A percentile compares a stretch with the other conserved stretches of the same genome.
Conservation (phyloP, 495 filamentous ascomycete genomes). For the Penicillium canariense region DNA sequence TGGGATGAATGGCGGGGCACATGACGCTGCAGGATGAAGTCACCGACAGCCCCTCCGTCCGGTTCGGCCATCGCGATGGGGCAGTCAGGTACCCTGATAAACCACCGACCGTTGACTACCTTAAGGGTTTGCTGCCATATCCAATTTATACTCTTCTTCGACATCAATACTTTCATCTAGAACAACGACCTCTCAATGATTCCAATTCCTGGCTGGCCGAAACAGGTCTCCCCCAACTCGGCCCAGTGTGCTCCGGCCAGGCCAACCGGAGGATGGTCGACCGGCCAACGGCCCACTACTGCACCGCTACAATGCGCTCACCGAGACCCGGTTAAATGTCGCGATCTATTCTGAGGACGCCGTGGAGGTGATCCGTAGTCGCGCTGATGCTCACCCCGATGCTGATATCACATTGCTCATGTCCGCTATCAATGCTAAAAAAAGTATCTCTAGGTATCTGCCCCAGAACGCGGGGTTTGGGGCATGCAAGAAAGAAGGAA, state of each 20-base stretch:
- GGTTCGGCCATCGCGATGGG: too few relatives aligned
- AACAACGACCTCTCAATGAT: background rate
- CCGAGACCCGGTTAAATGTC: slow-evolving; percentile 31
- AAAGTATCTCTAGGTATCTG: background rate
- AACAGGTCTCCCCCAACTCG: slow-evolving; percentile 16
- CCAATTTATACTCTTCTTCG: background rate
- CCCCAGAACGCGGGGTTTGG: background rate
- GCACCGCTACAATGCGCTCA: slow-evolving; percentile 24
- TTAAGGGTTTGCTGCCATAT: background rate
- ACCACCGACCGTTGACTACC: too few relatives aligned
- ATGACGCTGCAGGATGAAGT: slow-evolving; percentile 35
- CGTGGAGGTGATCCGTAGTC: too few relatives aligned
- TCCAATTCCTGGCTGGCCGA: background rate
- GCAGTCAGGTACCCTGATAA: too few relatives aligned
- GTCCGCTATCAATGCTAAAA: slow-evolving; percentile 8
- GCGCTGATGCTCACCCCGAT: background rate
- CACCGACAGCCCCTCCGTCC: too few relatives aligned
- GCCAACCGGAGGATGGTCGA: slow-evolving; percentile 28
- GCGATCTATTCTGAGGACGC: slow-evolving; percentile 9
- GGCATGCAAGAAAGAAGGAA: background rate
- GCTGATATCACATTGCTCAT: background rate
- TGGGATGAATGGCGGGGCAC: slow-evolving; percentile 37
- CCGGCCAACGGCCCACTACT: slow-evolving; percentile 33
- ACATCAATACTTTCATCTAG: background rate
- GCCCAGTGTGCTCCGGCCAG: slow-evolving; percentile 42